Evolutionary conservation across 2,329 filamentous ascomycete genomes (phyloP), one percentile per base, ranked within the genome.

Genomic region (Drechslerella coelobrocha): DNA sequence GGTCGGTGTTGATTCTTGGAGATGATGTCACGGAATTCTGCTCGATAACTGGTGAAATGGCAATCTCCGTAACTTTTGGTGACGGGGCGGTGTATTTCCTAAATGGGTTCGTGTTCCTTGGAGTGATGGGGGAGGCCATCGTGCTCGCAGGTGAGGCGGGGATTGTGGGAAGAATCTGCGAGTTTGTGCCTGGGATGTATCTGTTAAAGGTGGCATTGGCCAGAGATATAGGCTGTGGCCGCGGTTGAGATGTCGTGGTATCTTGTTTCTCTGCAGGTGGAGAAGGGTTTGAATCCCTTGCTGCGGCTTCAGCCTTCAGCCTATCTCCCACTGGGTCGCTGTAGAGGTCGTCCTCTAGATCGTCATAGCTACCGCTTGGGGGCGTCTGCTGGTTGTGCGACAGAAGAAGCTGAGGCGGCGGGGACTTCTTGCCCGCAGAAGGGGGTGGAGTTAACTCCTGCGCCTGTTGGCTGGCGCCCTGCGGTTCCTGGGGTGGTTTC

Each of bases 381-480:
- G 65, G 65, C 23, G 57, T 69, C 14, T 43, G 43, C 12, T 69
- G 65, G 29, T 62, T 69, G 24, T 69, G 57, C 17, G 65, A 57
- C n/a, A 57, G 37, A 7, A 62, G 19, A 17, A 62, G 26, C 29
- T 43, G 52, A 19, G 60, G 59, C 19, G 65, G 65, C 27, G 65
- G 65, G 8, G 65, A 69, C 21, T 69, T 69, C 47, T 69, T 69
- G 19, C 65, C 65, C 47, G 65, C 65, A 17, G 65, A 69, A 7
- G 65, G 65, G 21, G 65, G 65, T 17, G 65, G 65, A 21, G 65
- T 69, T 9, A 69, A 47, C 47, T 69, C 65, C 8, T 27, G 34
- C 37, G 65, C 56, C 21, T 61, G 57, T 37, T 57, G 57, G n/a
- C n/a, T n/a, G n/a, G n/a, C n/a, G n/a, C n/a, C n/a, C 37, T 55